Percentiles rank a stretch among this genome's conserved stretches.
Evolutionary conservation across 768 basidiomycete genomes (phyloP).

Genomic region (Suillus decipiens): DNA sequence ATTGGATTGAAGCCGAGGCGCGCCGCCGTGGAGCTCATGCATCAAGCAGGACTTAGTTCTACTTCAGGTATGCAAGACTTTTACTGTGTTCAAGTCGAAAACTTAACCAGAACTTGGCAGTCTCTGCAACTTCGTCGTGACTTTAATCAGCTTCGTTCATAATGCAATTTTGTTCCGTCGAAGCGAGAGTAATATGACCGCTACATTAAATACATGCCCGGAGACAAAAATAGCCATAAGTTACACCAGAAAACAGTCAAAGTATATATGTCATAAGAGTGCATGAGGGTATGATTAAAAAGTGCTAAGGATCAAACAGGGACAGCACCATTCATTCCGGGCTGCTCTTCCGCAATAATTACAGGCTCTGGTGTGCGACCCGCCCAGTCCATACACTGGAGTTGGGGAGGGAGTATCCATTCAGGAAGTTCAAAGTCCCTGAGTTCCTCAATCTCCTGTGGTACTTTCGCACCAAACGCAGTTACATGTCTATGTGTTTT

Average conservation of each 20-base stretch:
- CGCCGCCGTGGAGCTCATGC: conserved; percentile 42
- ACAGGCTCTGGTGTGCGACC: neutral
- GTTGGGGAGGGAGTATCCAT: conserved; percentile 41
- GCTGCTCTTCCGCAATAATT: neutral
- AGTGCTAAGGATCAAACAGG: neutral
- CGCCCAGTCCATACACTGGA: neutral
- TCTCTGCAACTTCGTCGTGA: neutral
- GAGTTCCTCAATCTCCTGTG: conserved; percentile 44
- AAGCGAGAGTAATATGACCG: neutral
- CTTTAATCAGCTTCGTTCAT: neutral
- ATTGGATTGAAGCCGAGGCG: conserved; percentile 41
- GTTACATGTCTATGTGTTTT: conserved; percentile 54
- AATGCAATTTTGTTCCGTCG: neutral
- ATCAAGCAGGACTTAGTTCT: conserved; percentile 4
- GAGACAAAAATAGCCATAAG: conserved; percentile 7
- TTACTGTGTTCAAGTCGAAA: neutral
- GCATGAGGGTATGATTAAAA: neutral
- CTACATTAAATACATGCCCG: conserved; percentile 2
- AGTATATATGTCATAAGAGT: neutral
- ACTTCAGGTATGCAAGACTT: neutral
- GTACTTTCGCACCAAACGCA: conserved; percentile 65
- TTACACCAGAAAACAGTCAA: conserved; percentile 3
- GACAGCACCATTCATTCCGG: neutral
- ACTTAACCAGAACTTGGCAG: neutral
- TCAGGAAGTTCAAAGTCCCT: conserved; percentile 59